Percentiles rank a stretch among this genome's conserved stretches.
These are phyloP conservation scores for Stephanocyclus meneghinianus DNA, from an alignment of 352 stramenopile species.

Conservation along the genomic window DNA sequence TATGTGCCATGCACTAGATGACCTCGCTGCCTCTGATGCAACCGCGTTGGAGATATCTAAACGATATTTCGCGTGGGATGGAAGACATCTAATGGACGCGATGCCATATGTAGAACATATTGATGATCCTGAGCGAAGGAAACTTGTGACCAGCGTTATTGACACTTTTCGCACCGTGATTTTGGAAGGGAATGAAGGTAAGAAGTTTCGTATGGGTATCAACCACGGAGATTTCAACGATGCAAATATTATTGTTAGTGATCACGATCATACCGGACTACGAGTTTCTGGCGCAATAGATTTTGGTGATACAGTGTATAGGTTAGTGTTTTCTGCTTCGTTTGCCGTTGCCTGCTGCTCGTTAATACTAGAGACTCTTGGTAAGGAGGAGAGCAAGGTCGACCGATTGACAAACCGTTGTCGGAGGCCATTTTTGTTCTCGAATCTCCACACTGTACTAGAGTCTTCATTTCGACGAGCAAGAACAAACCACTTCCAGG, in stretches of 20 bases:
- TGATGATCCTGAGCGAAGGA: slow-evolving; percentile 53
- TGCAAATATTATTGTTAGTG: slow-evolving; percentile 75
- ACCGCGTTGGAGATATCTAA: slow-evolving; percentile 44
- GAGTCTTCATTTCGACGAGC: slow-evolving; percentile 83
- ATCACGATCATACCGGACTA: slow-evolving; percentile 37
- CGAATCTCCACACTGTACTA: slow-evolving; percentile 53
- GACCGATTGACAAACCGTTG: slow-evolving; percentile 81
- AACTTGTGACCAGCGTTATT: slow-evolving; percentile 71
- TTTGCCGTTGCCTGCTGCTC: slow-evolving; percentile 37
- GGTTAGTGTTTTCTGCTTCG: slow-evolving; percentile 55
- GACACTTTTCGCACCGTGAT: slow-evolving; percentile 72
- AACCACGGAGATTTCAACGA: slow-evolving; percentile 84
- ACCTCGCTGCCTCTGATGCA: slow-evolving; percentile 40
- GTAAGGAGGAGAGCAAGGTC: slow-evolving; percentile 52
- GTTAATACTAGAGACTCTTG: slow-evolving; percentile 80
- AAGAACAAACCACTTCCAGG: slow-evolving; percentile 76
- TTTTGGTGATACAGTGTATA: slow-evolving; percentile 84
- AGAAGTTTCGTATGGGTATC: slow-evolving; percentile 65
- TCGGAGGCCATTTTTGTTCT: slow-evolving; percentile 67
- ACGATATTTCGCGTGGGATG: slow-evolving; percentile 82
- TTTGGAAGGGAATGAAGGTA: slow-evolving; percentile 57
- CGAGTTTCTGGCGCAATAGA: slow-evolving; percentile 81
- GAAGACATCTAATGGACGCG: slow-evolving; percentile 68
- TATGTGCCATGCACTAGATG: slow-evolving; percentile 61
- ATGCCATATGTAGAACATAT: slow-evolving; percentile 71